These are phyloP conservation scores for Coemansia sp. DNA, from an alignment of 192 early-diverging fungal species.

Conservation along the genomic window DNA sequence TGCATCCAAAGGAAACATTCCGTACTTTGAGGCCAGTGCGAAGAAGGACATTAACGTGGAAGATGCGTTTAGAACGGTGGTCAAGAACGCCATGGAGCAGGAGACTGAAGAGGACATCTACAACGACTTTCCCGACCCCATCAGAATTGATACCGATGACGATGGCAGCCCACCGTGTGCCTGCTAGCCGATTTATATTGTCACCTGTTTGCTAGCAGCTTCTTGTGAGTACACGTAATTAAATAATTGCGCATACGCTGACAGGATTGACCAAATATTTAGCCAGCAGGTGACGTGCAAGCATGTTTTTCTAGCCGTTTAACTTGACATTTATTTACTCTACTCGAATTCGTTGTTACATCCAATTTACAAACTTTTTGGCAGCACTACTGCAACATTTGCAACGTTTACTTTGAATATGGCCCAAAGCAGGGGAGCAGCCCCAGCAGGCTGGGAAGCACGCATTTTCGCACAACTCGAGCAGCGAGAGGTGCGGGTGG, in stretches of 20 bases:
- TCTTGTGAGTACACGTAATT: neutral
- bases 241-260: neutral
- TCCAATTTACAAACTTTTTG: neutral
- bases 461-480: conserved; percentile 42
- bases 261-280: neutral
- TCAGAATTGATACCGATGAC: conserved; percentile 79
- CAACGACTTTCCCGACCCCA: conserved; percentile 84
- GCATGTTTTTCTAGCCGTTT: neutral
- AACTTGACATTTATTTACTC: no score
- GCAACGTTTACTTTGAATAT: conserved; percentile 3
- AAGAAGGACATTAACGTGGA: conserved; percentile 99
- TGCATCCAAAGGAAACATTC: conserved; percentile 92
- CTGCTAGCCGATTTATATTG: conserved; percentile 53
- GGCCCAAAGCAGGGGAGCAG: conserved; percentile 19
- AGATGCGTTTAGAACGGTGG: conserved; percentile 93
- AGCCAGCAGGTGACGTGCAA: conserved; percentile 1
- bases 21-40: conserved; percentile 98
- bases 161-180: conserved; percentile 63
- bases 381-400: neutral
- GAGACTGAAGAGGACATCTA: conserved; percentile 67
- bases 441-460: conserved; percentile 33
- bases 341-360: neutral
- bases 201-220: neutral
- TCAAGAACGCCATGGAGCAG: conserved; percentile 90
- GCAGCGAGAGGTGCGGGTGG: conserved; percentile 49